These are phyloP conservation scores for Comarum palustre DNA, from an alignment of 306 rosid genomes.

Conservation along the genomic window DNA sequence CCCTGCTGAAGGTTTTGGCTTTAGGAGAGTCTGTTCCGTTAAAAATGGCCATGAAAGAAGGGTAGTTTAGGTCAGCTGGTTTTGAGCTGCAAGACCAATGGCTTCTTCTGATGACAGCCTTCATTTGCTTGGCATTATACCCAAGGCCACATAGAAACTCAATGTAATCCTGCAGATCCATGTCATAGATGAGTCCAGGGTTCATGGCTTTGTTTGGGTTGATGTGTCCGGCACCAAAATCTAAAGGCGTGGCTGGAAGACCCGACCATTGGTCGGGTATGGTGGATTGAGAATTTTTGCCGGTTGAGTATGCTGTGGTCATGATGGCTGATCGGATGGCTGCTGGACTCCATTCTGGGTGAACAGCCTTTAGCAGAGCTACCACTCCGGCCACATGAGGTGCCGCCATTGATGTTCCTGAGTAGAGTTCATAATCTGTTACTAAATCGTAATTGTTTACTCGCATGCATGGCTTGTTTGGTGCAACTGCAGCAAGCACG, in stretches of 20 bases:
- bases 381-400: constrained; percentile 14
- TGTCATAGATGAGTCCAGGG: constrained; percentile 17
- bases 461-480: neutral
- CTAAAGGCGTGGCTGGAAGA: constrained; percentile 11
- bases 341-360: constrained; percentile 17
- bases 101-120: neutral
- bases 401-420: constrained; percentile 16
- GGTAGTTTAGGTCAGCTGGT: constrained; percentile 18
- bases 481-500: neutral
- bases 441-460: neutral
- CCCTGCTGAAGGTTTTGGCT: constrained; percentile 9
- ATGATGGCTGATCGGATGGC: constrained; percentile 19
- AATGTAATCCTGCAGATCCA: constrained; percentile 17
- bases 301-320: constrained; percentile 12
- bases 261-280: neutral
- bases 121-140: constrained; percentile 4
- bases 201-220: constrained; percentile 19
- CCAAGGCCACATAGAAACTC: constrained; percentile 18
- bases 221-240: constrained; percentile 16
- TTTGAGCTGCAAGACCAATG: neutral
- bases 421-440: neutral
- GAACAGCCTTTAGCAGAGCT: constrained; percentile 9
- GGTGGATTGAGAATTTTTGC: neutral
- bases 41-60: constrained; percentile 13
- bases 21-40: neutral